Percentiles rank a stretch among this genome's conserved stretches.
These are phyloP conservation scores for Cubamyces sp. DNA, from an alignment of 768 basidiomycete species.

Conservation along the genomic window DNA sequence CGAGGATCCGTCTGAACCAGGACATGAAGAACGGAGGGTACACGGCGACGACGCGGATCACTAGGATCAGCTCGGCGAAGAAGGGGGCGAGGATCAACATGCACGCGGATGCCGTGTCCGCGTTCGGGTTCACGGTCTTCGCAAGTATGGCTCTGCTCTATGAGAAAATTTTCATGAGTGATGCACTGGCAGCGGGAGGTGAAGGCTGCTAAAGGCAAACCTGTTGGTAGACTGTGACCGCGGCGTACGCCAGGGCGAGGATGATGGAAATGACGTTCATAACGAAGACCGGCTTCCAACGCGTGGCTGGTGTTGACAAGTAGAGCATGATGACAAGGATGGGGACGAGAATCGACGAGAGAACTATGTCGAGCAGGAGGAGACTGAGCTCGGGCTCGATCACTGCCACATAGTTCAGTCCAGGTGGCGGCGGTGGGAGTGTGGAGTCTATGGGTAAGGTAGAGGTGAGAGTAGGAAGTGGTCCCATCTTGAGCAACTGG, in stretches of 20 bases:
- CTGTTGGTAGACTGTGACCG: too few species aligned
- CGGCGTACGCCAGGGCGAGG: too few species aligned
- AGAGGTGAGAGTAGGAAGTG: too few species aligned
- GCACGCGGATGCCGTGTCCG: slow-evolving; percentile 4
- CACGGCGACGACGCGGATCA: slow-evolving; percentile 42
- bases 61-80: slow-evolving; percentile 43
- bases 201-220: neutral
- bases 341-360: slow-evolving; percentile 10
- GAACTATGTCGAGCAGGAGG: slow-evolving; percentile 9
- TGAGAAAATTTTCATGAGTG: neutral
- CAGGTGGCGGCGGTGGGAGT: neutral
- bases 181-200: neutral
- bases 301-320: slow-evolving; percentile 31
- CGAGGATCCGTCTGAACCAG: slow-evolving; percentile 15
- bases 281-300: slow-evolving; percentile 30
- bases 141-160: slow-evolving; percentile 3
- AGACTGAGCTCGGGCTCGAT: slow-evolving; percentile 10
- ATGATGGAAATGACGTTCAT: slow-evolving; percentile 32
- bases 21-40: slow-evolving; percentile 35
- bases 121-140: neutral
- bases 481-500: too few species aligned
- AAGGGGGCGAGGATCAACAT: slow-evolving; percentile 35
- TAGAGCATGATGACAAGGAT: slow-evolving; percentile 26
- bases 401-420: neutral
- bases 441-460: too few species aligned